Conservation (phyloP, 345 rosid genomes). For the Lumnitzera racemosa region DNA sequence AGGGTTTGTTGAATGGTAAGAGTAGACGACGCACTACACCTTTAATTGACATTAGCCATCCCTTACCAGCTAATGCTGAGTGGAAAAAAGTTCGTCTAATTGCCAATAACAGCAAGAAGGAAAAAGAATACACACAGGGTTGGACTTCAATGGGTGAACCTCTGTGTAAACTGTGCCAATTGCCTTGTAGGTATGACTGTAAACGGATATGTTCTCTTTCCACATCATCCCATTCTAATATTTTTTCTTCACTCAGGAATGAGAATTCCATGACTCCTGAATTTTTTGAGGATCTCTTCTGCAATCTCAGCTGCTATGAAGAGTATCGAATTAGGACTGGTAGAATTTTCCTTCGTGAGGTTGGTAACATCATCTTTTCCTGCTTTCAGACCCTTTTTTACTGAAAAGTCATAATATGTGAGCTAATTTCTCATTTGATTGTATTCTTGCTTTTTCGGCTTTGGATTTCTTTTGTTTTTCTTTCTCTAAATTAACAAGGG, state of each 20-base stretch:
- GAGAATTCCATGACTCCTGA: slow-evolving; percentile 65
- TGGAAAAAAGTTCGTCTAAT: slow-evolving; percentile 64
- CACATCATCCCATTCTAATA: slow-evolving; percentile 1
- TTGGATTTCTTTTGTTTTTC: neutral
- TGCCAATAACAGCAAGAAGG: slow-evolving; percentile 45
- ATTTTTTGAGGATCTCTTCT: slow-evolving; percentile 94
- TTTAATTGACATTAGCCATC: slow-evolving; percentile 48
- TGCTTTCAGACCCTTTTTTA: neutral
- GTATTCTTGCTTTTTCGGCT: neutral
- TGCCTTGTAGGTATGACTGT: slow-evolving; percentile 59
- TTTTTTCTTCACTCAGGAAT: slow-evolving; percentile 41
- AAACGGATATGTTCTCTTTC: slow-evolving; percentile 10
- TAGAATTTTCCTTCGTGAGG: slow-evolving; percentile 72
- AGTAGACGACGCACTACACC: slow-evolving; percentile 84
- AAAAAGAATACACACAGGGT: slow-evolving; percentile 73
- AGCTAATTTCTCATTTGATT: neutral
- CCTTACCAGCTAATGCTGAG: slow-evolving; percentile 66
- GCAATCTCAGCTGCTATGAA: slow-evolving; percentile 72
- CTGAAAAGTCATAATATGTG: neutral
- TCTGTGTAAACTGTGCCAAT: slow-evolving; percentile 93
- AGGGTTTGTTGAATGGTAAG: slow-evolving; percentile 90
- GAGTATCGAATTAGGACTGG: slow-evolving; percentile 86
- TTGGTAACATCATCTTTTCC: slow-evolving; percentile 14
- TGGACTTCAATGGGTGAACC: slow-evolving; percentile 67
- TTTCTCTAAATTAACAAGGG: neutral